Base-by-base conservation (phyloP, 2,329 filamentous ascomycete species). In the Colletotrichum sp. region DNA sequence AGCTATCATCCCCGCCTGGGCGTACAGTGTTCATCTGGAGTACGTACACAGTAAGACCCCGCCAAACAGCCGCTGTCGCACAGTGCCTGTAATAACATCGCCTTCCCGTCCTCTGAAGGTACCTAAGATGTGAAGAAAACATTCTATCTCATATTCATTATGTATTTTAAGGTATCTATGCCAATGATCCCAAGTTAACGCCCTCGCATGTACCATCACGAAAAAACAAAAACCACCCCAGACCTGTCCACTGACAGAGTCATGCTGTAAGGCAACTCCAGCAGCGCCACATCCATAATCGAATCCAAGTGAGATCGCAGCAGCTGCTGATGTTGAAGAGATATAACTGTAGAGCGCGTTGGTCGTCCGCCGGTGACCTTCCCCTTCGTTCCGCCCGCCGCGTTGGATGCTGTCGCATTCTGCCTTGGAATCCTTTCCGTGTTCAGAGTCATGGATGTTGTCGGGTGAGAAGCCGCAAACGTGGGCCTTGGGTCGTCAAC, bases 231-330 rank as follows among this genome's bases (percentile, higher is more conserved):
- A 61, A 99, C 92, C 83, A 96, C 93, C 1, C 97, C 97, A 52
- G 93, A 94, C 80, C 96, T 90, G 87, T 99, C 97, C 70, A 94
- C 96, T 79, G 94, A 98, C 66, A 99, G 89, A 39, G 96, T 94
- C 95, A 99, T 98, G 6, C 94, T 94, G 84, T 98, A 98, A 28
- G 97, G 97, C 78, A 92, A 89, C 86, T 98, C 95, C 79, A 99
- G 84, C 81, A 99, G 86, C n/a, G 94, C 94, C 79, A 98, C 93
- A 85, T 99, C 96, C 81, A 94, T 91, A 75, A 99, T 93, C 5
- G 93, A 93, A 85, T 99, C 97, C 80, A 98, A 84, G 85, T 99
- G 97, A 74, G 94, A 95, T 82, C 93, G 94, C 73, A 99, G 86
- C 79, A 99, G 84, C 84, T 95, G 92, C 83, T 98, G 95, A 83